phyloP scores from a whole-genome alignment of 306 rosid genomes.

The Quercus berberidifolia region DNA sequence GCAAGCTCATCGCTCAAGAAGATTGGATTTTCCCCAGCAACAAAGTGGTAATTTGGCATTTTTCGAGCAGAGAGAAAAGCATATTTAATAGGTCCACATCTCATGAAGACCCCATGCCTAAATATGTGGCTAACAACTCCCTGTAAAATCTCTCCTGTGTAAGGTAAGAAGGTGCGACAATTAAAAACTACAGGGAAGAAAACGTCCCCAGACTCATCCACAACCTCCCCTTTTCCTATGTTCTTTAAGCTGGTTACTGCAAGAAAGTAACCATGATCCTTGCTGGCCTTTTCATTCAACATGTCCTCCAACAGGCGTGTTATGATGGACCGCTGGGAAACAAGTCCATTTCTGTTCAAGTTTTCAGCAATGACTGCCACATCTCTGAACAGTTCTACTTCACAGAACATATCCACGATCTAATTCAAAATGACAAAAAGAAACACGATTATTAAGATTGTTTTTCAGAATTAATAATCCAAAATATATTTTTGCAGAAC shows the following conservation, averaged over 20 bases:
- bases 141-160: constrained; percentile 35
- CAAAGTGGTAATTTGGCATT: constrained; percentile 37
- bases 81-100: constrained; percentile 45
- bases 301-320: constrained; percentile 36
- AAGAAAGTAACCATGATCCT: constrained; percentile 43
- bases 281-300: constrained; percentile 33
- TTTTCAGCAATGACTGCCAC: constrained; percentile 28
- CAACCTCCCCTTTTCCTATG: constrained; percentile 22
- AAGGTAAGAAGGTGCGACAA: constrained; percentile 40
- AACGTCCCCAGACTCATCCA: constrained; percentile 8
- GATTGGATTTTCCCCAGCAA: constrained; percentile 16
- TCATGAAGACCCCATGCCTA: constrained; percentile 32
- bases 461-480: neutral
- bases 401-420: constrained; percentile 30
- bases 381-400: constrained; percentile 30
- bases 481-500: neutral
- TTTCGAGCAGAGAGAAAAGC: constrained; percentile 31
- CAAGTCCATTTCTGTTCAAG: constrained; percentile 3
- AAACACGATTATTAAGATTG: neutral
- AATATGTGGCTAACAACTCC: constrained; percentile 32
- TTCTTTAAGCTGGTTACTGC: constrained; percentile 36
- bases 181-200: constrained; percentile 35
- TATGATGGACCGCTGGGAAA: constrained; percentile 15
- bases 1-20: constrained; percentile 25
- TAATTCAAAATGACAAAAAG: constrained; percentile 4